Conservation (phyloP, 257 asterid genomes). For the Knoxia roxburghii region DNA sequence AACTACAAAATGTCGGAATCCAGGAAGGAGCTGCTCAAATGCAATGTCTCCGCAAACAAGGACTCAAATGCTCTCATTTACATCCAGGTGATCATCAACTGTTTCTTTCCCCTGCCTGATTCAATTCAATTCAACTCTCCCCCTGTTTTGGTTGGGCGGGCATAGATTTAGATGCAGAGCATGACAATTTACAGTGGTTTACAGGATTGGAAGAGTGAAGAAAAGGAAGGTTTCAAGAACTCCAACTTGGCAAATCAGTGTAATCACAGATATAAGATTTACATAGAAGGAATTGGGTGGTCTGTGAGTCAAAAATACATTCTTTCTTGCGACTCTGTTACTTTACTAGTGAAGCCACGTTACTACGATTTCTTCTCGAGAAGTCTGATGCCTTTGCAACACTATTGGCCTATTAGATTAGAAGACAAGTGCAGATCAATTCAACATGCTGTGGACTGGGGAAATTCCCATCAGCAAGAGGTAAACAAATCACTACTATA, state of each 20-base stretch:
- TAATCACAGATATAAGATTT: conserved; percentile 75
- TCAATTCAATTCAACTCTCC: too few species aligned
- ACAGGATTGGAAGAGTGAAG: conserved; percentile 61
- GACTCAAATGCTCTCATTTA: conserved; percentile 82
- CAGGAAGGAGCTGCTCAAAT: conserved; percentile 66
- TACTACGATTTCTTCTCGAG: conserved; percentile 84
- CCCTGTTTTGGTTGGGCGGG: too few species aligned
- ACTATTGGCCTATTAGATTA: conserved; percentile 55
- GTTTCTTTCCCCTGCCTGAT: too few species aligned
- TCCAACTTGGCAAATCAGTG: conserved; percentile 83
- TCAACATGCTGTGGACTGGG: conserved; percentile 84
- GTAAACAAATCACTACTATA: conserved; percentile 18
- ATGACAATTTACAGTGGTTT: too few species aligned
- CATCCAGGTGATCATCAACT: conserved; percentile 49
- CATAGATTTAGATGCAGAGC: too few species aligned
- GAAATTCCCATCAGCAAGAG: conserved; percentile 51
- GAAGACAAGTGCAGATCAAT: conserved; percentile 70
- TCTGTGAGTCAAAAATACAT: conserved; percentile 96
- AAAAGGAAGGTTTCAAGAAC: conserved; percentile 53
- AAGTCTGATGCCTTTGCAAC: conserved; percentile 60
- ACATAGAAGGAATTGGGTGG: conserved; percentile 90
- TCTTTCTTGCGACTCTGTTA: conserved; percentile 50
- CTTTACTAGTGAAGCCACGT: conserved; percentile 22
- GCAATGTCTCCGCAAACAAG: conserved; percentile 58
- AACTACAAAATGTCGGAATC: conserved; percentile 42